Evolutionary conservation across 1,284 basidiomycete species (phyloP), one percentile per base, ranked within the genome.

Genomic region (Mycena citricolor): DNA sequence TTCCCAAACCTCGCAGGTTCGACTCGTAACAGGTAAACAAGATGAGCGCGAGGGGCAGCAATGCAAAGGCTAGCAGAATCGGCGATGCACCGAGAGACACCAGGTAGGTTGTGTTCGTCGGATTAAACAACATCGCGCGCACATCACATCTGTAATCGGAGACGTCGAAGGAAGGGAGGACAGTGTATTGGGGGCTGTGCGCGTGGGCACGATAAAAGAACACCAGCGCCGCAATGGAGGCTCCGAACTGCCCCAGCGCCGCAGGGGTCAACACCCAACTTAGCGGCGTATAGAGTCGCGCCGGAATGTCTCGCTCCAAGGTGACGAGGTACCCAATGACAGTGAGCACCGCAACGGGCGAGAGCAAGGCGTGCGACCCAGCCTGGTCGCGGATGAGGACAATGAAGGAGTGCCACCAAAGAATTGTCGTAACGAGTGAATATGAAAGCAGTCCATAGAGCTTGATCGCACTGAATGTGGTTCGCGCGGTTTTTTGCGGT

Each of bases 371-470:
- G 12, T 34, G 17, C 8, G 32, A 34, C 19, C 19, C 6, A 11
- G 32, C 11, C 6, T 19, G 32, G 17, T 19, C 19, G 8, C 14
- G 14, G 17, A 20, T 7, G 8, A 34, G 5, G 5, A 6, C 5
- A 22, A 34, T n/a, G 32, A 34, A 34, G 5, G 14, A 17, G 5
- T 34, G 32, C 32, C 32, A 34, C 32, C 32, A 34, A 5, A 34
- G 32, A 8, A 20, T 22, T 19, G 32, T 34, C 10, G 10, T 34
- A 19, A 19, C 6, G 10, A 34, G 5, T 6, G 14, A 17, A 6
- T 8, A 34, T 6, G 16, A 34, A 10, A 34, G 16, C 6, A 34
- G 11, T 5, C 5, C 12, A 19, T 12, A 14, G 19, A 8, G 16
- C 14, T 20, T 11, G 5, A 19, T 14, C 8, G 31, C 20, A 16